These are phyloP conservation scores for Raddia distichophylla DNA, from an alignment of 176 grass and related monocot species.

Conservation along the genomic window DNA sequence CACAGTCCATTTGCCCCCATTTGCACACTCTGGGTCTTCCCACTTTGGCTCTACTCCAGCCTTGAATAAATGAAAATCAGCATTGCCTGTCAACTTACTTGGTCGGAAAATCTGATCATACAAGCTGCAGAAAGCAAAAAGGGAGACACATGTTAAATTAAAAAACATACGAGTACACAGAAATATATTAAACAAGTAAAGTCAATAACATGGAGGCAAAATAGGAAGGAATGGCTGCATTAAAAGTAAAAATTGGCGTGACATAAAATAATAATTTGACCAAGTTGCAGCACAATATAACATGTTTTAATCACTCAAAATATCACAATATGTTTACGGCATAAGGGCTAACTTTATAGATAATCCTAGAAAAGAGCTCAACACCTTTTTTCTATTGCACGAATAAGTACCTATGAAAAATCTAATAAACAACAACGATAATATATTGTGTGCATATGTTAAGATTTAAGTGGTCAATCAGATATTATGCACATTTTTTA, in stretches of 20 bases:
- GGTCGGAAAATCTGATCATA: conserved; percentile 92
- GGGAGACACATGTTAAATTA: conserved; percentile 3
- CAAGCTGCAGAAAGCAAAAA: conserved; percentile 64
- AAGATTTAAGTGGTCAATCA: not conserved
- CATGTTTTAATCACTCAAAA: not conserved
- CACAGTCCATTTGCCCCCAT: conserved; percentile 97
- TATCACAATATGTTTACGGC: not conserved
- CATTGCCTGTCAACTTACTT: conserved; percentile 77
- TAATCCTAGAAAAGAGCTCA: not conserved
- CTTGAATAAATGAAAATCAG: conserved; percentile 95
- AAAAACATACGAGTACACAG: not conserved
- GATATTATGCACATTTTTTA: not conserved
- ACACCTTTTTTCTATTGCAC: not conserved
- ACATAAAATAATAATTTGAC: not conserved
- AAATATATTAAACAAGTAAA: conserved; percentile 6
- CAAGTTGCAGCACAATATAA: not conserved
- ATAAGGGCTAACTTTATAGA: not conserved
- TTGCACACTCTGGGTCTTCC: conserved; percentile 98
- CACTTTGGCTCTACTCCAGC: conserved; percentile 92
- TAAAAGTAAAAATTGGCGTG: not conserved
- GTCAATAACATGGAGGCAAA: conserved; percentile 5
- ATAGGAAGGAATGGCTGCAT: not conserved
- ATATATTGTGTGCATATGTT: not conserved
- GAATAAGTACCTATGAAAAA: not conserved
- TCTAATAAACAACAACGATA: not conserved